Evolutionary conservation across 2,329 filamentous ascomycete genomes (phyloP).

Genomic region (Fusarium sp.): DNA sequence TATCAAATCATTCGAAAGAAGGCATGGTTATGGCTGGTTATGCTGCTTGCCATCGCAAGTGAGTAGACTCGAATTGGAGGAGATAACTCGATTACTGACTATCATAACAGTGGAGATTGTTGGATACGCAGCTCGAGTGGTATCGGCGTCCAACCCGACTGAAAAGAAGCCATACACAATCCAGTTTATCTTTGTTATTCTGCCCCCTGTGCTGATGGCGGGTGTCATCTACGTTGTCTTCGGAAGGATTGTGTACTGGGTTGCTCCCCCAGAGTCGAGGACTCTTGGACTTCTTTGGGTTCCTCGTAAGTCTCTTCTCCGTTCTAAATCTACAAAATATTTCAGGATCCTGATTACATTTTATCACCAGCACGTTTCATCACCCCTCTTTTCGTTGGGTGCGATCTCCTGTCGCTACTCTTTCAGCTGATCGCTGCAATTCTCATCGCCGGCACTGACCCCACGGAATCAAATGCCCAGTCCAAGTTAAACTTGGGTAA

Average conservation of each 20-base stretch:
- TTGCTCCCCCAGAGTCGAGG: constrained; percentile 35
- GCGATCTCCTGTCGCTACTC: constrained; percentile 53
- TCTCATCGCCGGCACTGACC: constrained; percentile 52
- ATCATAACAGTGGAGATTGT: constrained; percentile 21
- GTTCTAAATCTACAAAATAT: accelerated
- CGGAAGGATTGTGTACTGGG: constrained; percentile 39
- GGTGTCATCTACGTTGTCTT: constrained; percentile 45
- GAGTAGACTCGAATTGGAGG: accelerated
- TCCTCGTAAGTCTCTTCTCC: constrained; percentile 21
- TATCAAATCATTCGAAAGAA: constrained; percentile 35
- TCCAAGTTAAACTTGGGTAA: constrained; percentile 41
- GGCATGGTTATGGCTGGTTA: constrained; percentile 37
- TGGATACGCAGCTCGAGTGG: constrained; percentile 31
- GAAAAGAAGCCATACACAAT: constrained; percentile 34
- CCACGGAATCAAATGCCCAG: constrained; percentile 47
- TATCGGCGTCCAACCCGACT: constrained; percentile 26
- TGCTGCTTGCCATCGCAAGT: constrained; percentile 36
- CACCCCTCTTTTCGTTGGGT: constrained; percentile 56
- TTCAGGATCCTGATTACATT: accelerated
- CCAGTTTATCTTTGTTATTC: constrained; percentile 39
- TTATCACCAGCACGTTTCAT: constrained; percentile 29
- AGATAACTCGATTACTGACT: not conserved
- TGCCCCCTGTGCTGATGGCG: constrained; percentile 42
- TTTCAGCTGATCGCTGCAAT: constrained; percentile 55
- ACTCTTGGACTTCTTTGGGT: constrained; percentile 38